A percentile compares a stretch with the other conserved stretches of the same genome.
Conservation (phyloP, 1,139 yeast species). For the Geotrichum aggregatum region DNA sequence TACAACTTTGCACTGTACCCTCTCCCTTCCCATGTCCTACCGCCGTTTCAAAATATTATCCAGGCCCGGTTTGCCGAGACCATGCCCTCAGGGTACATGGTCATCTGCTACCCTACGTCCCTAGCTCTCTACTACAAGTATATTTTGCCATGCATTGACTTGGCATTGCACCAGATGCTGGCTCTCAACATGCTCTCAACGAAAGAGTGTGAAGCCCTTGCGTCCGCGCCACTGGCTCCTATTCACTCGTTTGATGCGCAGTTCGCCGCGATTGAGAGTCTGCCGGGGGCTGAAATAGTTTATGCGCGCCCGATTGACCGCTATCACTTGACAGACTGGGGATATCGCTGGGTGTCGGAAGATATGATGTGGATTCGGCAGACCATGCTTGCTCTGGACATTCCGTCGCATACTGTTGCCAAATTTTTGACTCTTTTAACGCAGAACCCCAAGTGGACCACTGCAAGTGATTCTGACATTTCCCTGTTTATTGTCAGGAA, state of each 20-base stretch:
- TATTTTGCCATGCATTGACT: slow-evolving; percentile 31
- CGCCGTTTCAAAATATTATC: slow-evolving; percentile 25
- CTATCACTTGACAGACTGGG: slow-evolving; percentile 28
- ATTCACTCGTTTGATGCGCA: slow-evolving; percentile 23
- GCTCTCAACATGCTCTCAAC: slow-evolving; percentile 31
- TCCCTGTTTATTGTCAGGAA: slow-evolving; percentile 27
- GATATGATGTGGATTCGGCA: slow-evolving; percentile 28
- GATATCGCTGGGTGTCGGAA: slow-evolving; percentile 28
- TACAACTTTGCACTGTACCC: slow-evolving; percentile 27
- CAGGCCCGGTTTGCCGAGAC: slow-evolving; percentile 27
- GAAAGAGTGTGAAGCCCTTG: slow-evolving; percentile 29
- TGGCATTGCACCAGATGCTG: slow-evolving; percentile 30
- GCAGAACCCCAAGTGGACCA: slow-evolving; percentile 22
- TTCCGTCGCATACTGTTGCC: slow-evolving; percentile 22
- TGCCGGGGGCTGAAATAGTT: slow-evolving; percentile 24
- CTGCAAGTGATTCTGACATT: slow-evolving; percentile 23
- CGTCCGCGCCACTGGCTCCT: slow-evolving; percentile 27
- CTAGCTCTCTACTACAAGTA: slow-evolving; percentile 24
- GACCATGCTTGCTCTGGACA: slow-evolving; percentile 20
- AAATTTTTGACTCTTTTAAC: slow-evolving; percentile 26
- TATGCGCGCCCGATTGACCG: slow-evolving; percentile 20
- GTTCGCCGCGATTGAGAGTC: slow-evolving; percentile 12
- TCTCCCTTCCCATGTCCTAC: slow-evolving; percentile 30
- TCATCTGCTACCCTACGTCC: slow-evolving; percentile 31
- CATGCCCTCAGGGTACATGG: slow-evolving; percentile 29